These are phyloP conservation scores for Clonostachys solani DNA, from an alignment of 2,329 filamentous ascomycete species.

Conservation along the genomic window DNA sequence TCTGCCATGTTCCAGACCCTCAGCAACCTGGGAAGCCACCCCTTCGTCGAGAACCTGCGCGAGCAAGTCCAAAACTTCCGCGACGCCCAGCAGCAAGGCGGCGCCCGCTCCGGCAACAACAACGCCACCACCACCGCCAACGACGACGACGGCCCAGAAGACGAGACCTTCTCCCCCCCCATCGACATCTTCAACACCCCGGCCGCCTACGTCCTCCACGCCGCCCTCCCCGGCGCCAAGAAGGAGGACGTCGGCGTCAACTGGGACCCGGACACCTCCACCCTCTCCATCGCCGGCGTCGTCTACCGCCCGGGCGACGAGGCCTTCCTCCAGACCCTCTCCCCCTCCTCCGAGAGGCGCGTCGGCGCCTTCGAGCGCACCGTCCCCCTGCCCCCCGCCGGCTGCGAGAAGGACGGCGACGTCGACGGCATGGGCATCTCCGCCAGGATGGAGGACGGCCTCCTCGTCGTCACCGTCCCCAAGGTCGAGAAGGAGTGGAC, in stretches of 20 bases:
- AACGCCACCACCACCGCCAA: slow-evolving; percentile 5
- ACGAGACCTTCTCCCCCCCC: slow-evolving; percentile 52
- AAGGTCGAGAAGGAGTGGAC: slow-evolving; percentile 62
- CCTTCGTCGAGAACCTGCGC: slow-evolving; percentile 33
- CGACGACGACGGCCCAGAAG: slow-evolving; percentile 15
- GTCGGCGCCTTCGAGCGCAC: slow-evolving; percentile 72
- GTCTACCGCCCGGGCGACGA: slow-evolving; percentile 71
- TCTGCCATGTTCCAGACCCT: slow-evolving; percentile 20
- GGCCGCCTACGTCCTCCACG: slow-evolving; percentile 62
- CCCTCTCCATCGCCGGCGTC: slow-evolving; percentile 66
- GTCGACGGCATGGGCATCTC: slow-evolving; percentile 65
- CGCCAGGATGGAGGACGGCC: slow-evolving; percentile 75
- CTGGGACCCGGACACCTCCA: slow-evolving; percentile 66
- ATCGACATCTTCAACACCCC: slow-evolving; percentile 72
- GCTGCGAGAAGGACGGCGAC: slow-evolving; percentile 39
- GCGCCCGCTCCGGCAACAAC: slow-evolving; percentile 4
- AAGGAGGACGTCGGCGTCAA: slow-evolving; percentile 75
- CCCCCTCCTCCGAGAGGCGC: slow-evolving; percentile 58
- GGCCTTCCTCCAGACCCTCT: slow-evolving; percentile 59
- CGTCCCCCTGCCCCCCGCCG: slow-evolving; percentile 48
- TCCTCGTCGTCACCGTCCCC: slow-evolving; percentile 72
- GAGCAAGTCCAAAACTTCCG: slow-evolving; percentile 8
- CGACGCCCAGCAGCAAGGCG: slow-evolving; percentile 4
- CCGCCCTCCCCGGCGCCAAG: slow-evolving; percentile 73
- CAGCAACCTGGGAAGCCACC: slow-evolving; percentile 32